Evolutionary conservation across 352 stramenopile genomes (phyloP).

Genomic region (Peronospora destructor): DNA sequence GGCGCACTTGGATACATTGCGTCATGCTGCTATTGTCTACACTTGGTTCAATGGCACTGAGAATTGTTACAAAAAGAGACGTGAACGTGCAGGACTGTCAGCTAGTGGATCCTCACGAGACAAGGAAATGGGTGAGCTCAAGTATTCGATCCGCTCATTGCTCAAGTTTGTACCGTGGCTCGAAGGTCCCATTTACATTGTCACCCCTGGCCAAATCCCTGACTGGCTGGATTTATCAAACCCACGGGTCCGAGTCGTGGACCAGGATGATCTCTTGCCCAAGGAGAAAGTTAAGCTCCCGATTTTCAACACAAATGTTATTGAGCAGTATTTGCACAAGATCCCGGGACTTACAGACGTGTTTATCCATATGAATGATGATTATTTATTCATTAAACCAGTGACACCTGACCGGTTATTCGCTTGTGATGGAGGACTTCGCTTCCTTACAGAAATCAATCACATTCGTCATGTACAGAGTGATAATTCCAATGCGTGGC

Average conservation of each 20-base stretch:
- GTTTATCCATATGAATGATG: conserved; percentile 88
- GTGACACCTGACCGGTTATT: conserved; percentile 78
- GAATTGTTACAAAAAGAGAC: conserved; percentile 64
- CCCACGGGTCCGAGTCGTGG: conserved; percentile 58
- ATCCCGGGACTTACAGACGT: conserved; percentile 80
- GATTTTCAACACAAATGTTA: conserved; percentile 79
- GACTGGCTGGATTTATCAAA: conserved; percentile 71
- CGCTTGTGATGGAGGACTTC: conserved; percentile 70
- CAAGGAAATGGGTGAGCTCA: conserved; percentile 83
- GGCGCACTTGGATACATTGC: conserved; percentile 54
- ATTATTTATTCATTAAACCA: conserved; percentile 85
- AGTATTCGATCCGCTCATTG: conserved; percentile 78
- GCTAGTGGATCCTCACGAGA: conserved; percentile 61
- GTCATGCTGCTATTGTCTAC: conserved; percentile 71
- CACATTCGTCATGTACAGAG: conserved; percentile 69
- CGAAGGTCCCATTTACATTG: conserved; percentile 76
- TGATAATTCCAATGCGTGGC: conserved; percentile 60
- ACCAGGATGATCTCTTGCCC: conserved; percentile 74
- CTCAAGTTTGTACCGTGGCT: conserved; percentile 77
- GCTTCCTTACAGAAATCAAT: conserved; percentile 75
- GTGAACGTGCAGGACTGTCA: conserved; percentile 41
- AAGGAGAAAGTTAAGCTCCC: conserved; percentile 47
- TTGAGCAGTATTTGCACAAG: conserved; percentile 84
- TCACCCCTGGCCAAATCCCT: conserved; percentile 73
- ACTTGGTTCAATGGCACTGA: conserved; percentile 84